Evolutionary conservation across 805 yeast genomes (phyloP).

Genomic region (Zygosaccharomyces rouxii): DNA sequence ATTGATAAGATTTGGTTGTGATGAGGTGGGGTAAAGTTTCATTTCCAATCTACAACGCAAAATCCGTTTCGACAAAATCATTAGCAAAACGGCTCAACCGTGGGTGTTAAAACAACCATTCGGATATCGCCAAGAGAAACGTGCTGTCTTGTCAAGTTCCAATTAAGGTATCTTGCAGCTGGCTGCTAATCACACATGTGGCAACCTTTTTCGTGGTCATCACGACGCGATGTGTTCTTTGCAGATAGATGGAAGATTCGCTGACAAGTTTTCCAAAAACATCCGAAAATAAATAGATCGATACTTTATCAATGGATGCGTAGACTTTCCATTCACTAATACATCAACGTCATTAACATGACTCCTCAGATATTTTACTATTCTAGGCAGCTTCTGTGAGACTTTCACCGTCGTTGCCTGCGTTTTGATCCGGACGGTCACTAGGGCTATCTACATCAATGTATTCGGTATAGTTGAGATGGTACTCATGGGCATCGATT

Average conservation of each 20-base stretch:
- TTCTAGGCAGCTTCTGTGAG: background rate
- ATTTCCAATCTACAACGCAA: background rate
- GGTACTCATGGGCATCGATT: conserved; percentile 53
- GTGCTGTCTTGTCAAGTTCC: background rate
- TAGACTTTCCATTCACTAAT: too few relatives aligned
- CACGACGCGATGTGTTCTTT: background rate
- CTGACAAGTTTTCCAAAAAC: background rate
- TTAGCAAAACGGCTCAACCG: background rate
- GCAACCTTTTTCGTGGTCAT: background rate
- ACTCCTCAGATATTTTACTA: background rate
- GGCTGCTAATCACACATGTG: background rate
- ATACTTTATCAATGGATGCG: background rate
- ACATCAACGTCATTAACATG: background rate
- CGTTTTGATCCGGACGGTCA: background rate
- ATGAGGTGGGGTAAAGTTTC: background rate
- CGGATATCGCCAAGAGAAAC: background rate
- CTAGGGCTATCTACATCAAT: background rate
- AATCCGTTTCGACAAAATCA: too few relatives aligned
- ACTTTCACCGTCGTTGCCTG: background rate
- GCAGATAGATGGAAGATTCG: background rate
- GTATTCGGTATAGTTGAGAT: background rate
- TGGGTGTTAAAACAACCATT: too few relatives aligned
- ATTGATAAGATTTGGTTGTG: background rate
- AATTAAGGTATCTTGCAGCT: background rate
- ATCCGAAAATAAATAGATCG: background rate